A percentile compares a stretch with the other conserved stretches of the same genome.
These are phyloP conservation scores for Chaetomium olivaceum DNA, from an alignment of 2,329 filamentous ascomycete genomes.

Conservation along the genomic window DNA sequence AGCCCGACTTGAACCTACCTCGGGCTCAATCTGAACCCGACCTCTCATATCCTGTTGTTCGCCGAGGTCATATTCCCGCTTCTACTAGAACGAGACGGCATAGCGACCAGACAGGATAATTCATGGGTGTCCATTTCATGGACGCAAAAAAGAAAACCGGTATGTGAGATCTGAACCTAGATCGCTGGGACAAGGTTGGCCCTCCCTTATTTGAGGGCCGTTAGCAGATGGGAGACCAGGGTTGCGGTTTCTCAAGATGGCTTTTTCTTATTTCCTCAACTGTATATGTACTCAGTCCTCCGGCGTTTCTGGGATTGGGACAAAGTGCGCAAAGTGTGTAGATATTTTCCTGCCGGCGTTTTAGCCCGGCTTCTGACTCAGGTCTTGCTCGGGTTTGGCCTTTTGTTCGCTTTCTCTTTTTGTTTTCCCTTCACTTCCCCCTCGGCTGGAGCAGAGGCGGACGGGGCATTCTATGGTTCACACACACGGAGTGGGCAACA, in stretches of 20 bases:
- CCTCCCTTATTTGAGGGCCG: not conserved
- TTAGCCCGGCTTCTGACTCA: slow-evolving; percentile 4
- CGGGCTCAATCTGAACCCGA: not conserved
- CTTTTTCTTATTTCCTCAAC: not conserved
- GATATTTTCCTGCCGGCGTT: not conserved
- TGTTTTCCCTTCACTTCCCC: not conserved
- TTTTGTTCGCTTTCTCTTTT: not conserved
- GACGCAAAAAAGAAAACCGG: not conserved
- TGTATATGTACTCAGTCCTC: slow-evolving; percentile 17
- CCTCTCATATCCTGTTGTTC: not conserved
- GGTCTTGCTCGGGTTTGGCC: not conserved
- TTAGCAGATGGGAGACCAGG: not conserved
- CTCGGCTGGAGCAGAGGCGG: not conserved
- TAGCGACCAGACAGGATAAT: not conserved
- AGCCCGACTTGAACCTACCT: not conserved
- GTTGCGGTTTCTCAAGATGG: not conserved
- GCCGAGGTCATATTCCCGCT: not conserved
- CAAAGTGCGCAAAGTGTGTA: slow-evolving; percentile 19
- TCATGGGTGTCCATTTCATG: not conserved
- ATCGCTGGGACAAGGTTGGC: not conserved
- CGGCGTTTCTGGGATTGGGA: slow-evolving; percentile 16
- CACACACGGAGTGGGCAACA: not conserved
- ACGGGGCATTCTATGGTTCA: not conserved
- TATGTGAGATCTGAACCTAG: no score
- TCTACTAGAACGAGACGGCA: not conserved